Conservation (phyloP, 495 filamentous ascomycete species). For the Neurospora sp. region DNA sequence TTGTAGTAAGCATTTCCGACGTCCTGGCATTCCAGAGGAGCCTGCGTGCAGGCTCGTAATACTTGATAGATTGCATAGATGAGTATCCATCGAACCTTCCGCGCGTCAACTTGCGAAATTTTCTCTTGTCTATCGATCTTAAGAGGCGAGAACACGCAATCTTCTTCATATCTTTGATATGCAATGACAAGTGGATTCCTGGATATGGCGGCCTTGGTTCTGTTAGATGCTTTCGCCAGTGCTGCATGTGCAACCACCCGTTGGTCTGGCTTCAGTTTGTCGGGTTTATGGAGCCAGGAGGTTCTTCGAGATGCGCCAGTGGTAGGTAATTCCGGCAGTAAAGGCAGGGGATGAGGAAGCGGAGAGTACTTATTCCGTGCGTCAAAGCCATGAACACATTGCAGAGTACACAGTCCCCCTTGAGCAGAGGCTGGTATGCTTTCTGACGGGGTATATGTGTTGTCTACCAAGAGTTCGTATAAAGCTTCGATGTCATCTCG, state of each 20-base stretch:
- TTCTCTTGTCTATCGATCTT: constrained; percentile 32
- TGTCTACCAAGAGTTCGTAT: constrained; percentile 53
- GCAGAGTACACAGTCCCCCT: constrained; percentile 51
- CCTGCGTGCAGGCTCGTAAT: constrained; percentile 38
- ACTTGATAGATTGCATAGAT: constrained; percentile 62
- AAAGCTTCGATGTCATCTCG: constrained; percentile 51
- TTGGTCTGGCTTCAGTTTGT: constrained; percentile 26
- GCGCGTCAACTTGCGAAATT: constrained; percentile 41
- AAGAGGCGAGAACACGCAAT: constrained; percentile 23
- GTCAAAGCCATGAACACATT: constrained; percentile 51
- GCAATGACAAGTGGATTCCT: constrained; percentile 32
- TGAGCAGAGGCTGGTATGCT: constrained; percentile 31
- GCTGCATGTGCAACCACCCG: constrained; percentile 25
- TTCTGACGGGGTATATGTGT: constrained; percentile 30
- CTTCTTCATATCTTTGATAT: constrained; percentile 39
- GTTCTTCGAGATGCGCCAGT: constrained; percentile 6
- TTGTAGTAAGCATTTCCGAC: constrained; percentile 28
- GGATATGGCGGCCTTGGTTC: constrained; percentile 13
- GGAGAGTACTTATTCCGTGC: constrained; percentile 39
- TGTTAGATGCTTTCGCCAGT: constrained; percentile 34
- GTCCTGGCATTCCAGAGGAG: constrained; percentile 29
- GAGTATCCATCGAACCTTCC: constrained; percentile 61
- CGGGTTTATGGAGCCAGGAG: constrained; percentile 21
- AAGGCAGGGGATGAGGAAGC: constrained; percentile 47
- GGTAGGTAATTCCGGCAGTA: constrained; percentile 38